phyloP scores from a whole-genome alignment of 139 green algal species.

The Haematococcus sp. region DNA sequence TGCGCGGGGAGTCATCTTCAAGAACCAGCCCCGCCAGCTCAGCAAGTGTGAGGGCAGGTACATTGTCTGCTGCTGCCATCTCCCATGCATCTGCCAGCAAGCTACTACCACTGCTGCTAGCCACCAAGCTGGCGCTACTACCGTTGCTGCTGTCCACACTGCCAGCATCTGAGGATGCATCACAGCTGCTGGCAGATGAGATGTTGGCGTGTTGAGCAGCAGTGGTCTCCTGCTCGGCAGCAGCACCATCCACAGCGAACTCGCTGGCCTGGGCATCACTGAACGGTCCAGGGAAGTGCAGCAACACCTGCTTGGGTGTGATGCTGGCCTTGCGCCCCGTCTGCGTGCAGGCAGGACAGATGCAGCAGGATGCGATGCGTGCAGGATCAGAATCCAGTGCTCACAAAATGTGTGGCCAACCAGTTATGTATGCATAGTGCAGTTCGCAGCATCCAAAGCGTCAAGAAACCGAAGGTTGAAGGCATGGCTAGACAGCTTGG shows the following conservation, averaged over 20 bases:
- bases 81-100: constrained; percentile 24
- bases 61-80: constrained; percentile 18
- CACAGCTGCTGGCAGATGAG: background rate
- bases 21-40: constrained; percentile 52
- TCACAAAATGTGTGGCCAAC: no score
- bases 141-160: background rate
- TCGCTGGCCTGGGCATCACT: background rate
- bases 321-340: background rate
- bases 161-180: no score
- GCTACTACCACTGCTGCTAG: background rate
- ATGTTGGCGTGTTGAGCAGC: background rate
- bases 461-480: background rate
- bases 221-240: background rate
- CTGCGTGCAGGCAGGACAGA: background rate
- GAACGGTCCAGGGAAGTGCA: background rate
- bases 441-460: background rate
- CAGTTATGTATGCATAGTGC: no score
- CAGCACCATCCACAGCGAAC: background rate
- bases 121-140: background rate
- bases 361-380: background rate
- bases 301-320: background rate
- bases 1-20: constrained; percentile 8
- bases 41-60: constrained; percentile 18
- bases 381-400: background rate
- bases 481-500: background rate